phyloP scores from a whole-genome alignment of 495 filamentous ascomycete genomes.

The Aspergillus heteromorphus region DNA sequence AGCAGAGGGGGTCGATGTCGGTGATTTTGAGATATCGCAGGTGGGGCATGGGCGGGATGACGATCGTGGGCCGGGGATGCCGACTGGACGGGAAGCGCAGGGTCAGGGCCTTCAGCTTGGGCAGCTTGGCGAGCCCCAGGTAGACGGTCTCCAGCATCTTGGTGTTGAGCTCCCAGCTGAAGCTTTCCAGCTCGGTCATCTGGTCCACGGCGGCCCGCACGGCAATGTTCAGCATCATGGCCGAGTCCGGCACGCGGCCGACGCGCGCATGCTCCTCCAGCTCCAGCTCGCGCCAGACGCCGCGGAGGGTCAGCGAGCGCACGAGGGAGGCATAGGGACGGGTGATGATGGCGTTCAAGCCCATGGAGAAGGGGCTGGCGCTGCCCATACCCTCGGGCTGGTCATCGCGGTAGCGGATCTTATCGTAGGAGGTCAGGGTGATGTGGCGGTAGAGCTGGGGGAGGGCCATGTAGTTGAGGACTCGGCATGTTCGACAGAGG shows the following conservation, averaged over 20 bases:
- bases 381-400: constrained; percentile 56
- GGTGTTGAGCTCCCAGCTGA: constrained; percentile 59
- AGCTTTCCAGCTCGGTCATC: constrained; percentile 51
- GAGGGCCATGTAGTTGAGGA: constrained; percentile 61
- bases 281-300: constrained; percentile 54
- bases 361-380: constrained; percentile 59
- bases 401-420: constrained; percentile 55
- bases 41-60: constrained; percentile 54
- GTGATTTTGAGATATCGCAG: constrained; percentile 47
- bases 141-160: constrained; percentile 59
- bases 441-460: constrained; percentile 56
- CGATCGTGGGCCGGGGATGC: constrained; percentile 51
- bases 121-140: constrained; percentile 44
- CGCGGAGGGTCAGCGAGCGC: constrained; percentile 47
- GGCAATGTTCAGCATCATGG: constrained; percentile 58
- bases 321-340: constrained; percentile 48
- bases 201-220: constrained; percentile 54
- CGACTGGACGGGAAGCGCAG: constrained; percentile 52
- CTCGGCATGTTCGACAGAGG: constrained; percentile 54
- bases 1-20: constrained; percentile 61
- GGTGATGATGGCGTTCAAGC: constrained; percentile 55
- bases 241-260: constrained; percentile 56
- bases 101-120: constrained; percentile 48
- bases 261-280: constrained; percentile 51
- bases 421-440: constrained; percentile 53